These are phyloP conservation scores for Sporothrix inflata DNA, from an alignment of 2,329 filamentous ascomycete species.

Conservation along the genomic window DNA sequence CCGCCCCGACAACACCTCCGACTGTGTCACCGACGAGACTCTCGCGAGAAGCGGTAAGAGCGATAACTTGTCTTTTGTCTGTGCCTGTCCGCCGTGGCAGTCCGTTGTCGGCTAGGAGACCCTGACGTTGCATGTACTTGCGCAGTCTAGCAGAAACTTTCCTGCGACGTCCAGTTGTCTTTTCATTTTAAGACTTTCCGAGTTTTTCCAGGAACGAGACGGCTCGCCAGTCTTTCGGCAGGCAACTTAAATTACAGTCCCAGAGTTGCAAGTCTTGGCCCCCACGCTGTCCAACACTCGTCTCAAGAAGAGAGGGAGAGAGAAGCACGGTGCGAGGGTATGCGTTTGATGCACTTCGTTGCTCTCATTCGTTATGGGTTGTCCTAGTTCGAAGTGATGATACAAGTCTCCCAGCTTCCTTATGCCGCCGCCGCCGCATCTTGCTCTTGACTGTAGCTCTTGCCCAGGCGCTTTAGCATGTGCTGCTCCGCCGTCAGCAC, in stretches of 20 bases:
- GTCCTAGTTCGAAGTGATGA: background rate
- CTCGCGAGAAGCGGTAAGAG: slow-evolving; percentile 2
- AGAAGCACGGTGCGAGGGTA: too few species aligned
- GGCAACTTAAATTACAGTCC: too few species aligned
- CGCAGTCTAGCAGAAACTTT: too few species aligned
- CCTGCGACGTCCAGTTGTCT: background rate
- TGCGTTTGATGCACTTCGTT: background rate
- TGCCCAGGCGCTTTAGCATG: slow-evolving; percentile 41
- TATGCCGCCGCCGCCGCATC: background rate
- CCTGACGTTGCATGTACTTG: slow-evolving; percentile 8
- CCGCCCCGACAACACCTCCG: background rate
- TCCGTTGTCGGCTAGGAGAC: background rate
- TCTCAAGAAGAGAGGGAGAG: too few species aligned
- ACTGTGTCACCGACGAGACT: background rate
- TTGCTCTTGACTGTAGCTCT: slow-evolving; percentile 35
- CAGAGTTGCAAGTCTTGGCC: too few species aligned
- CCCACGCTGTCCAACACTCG: too few species aligned
- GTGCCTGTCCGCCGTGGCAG: background rate
- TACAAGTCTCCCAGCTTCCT: background rate
- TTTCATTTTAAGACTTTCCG: background rate
- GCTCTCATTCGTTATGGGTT: background rate
- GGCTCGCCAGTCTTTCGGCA: too few species aligned
- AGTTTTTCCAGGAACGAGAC: too few species aligned
- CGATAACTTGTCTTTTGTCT: background rate
- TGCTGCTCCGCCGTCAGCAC: slow-evolving; percentile 41